Percentiles rank a stretch among this genome's conserved stretches.
phyloP scores from a whole-genome alignment of 305 asterid genomes.

The Solanum hybrid region DNA sequence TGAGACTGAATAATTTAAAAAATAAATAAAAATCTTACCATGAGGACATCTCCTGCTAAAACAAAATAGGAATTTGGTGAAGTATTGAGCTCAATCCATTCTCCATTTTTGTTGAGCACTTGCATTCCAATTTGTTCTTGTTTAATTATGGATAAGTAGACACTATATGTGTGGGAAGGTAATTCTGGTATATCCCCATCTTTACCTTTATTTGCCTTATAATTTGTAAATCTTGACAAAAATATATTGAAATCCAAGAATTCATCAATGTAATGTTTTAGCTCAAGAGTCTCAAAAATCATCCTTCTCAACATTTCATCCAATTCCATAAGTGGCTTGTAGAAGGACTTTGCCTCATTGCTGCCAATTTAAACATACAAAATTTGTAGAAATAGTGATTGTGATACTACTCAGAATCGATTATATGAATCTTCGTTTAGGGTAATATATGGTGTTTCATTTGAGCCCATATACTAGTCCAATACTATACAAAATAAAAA shows the following conservation, averaged over 20 bases:
- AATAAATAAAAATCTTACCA: too few species aligned
- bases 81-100: background rate
- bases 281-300: background rate
- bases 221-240: background rate
- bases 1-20: too few species aligned
- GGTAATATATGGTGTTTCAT: too few species aligned
- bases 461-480: too few species aligned
- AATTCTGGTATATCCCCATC: background rate
- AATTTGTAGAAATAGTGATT: background rate
- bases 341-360: background rate
- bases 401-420: background rate
- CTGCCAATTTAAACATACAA: background rate
- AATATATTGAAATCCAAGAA: background rate
- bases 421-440: too few species aligned
- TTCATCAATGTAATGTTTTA: background rate
- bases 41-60: background rate
- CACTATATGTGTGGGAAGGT: background rate
- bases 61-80: background rate
- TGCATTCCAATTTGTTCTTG: background rate
- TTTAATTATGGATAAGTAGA: too few species aligned
- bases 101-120: background rate
- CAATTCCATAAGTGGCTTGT: background rate
- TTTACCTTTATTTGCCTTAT: background rate
- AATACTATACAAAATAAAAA: too few species aligned
- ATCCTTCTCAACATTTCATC: background rate